Evolutionary conservation across 495 filamentous ascomycete species (phyloP).

Genomic region (Lophiotrema nucula): DNA sequence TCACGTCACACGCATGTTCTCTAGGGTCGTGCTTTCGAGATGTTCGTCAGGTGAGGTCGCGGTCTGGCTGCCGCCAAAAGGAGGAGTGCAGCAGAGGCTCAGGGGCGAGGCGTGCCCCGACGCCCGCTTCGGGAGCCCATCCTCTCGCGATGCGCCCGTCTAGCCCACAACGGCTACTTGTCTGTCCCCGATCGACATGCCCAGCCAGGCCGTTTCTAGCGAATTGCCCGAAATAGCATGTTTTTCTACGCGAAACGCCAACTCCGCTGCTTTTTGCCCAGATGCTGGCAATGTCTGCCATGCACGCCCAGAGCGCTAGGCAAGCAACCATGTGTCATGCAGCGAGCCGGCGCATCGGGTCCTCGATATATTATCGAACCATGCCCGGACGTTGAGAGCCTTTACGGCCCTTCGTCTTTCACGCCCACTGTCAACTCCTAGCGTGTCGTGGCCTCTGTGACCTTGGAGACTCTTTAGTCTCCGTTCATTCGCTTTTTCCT

Average conservation of each 20-base stretch:
- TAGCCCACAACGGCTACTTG: too few species aligned
- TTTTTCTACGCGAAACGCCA: not conserved
- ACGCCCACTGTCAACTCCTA: not conserved
- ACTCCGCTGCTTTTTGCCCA: not conserved
- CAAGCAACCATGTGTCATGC: slow-evolving; percentile 5
- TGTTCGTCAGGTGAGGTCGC: not conserved
- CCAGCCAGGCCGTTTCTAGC: too few species aligned
- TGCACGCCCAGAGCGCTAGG: slow-evolving; percentile 17
- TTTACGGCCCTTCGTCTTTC: slow-evolving; percentile 5
- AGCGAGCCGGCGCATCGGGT: not conserved
- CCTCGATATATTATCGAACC: slow-evolving; percentile 3
- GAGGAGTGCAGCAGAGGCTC: not conserved
- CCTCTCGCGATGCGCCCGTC: too few species aligned
- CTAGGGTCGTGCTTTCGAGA: not conserved
- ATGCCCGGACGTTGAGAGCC: not conserved
- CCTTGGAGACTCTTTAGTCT: slow-evolving; percentile 2
- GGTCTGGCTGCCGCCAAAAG: not conserved
- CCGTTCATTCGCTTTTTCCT: slow-evolving; percentile 31
- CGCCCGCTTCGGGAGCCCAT: too few species aligned
- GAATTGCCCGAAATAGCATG: slow-evolving; percentile 10
- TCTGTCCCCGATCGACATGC: too few species aligned
- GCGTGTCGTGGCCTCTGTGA: not conserved
- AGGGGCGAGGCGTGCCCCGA: not conserved
- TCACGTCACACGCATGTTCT: not conserved
- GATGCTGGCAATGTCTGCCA: slow-evolving; percentile 13